Conservation (phyloP, 495 filamentous ascomycete genomes). For the Penicillium manginii region DNA sequence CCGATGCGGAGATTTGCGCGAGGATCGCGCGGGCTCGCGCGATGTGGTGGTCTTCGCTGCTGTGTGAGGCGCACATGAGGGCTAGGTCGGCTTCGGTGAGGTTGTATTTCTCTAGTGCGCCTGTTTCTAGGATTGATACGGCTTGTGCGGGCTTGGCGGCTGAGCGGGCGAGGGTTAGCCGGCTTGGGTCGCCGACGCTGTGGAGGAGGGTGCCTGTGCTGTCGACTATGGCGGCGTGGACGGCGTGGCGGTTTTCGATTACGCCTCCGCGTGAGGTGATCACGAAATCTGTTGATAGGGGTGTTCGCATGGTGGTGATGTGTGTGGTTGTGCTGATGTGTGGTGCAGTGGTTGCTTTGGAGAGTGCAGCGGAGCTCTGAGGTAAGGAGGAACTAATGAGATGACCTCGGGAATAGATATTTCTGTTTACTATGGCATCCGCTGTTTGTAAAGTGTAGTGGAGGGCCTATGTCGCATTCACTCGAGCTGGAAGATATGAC, state of each 20-base stretch:
- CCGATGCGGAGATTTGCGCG: conserved; percentile 21
- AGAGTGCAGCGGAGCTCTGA: no score
- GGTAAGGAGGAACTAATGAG: no score
- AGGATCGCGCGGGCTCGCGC: conserved; percentile 38
- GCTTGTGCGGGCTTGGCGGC: conserved; percentile 48
- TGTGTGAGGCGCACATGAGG: conserved; percentile 51
- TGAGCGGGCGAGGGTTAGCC: conserved; percentile 43
- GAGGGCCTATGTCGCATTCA: no score
- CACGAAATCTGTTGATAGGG: conserved; percentile 27
- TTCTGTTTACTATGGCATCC: no score
- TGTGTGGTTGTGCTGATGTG: not conserved
- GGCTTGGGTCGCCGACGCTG: conserved; percentile 38
- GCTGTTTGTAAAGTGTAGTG: no score
- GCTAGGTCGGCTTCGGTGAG: conserved; percentile 45
- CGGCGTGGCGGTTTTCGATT: conserved; percentile 40
- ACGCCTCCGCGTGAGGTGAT: conserved; percentile 32
- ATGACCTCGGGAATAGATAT: no score
- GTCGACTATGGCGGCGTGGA: conserved; percentile 44
- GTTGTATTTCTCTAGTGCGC: conserved; percentile 31
- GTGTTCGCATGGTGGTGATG: conserved; percentile 14
- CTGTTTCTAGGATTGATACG: conserved; percentile 38
- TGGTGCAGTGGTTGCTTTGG: no score
- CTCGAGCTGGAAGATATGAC: no score
- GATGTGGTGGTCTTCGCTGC: conserved; percentile 44
- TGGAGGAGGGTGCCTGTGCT: conserved; percentile 35